A percentile compares a stretch with the other conserved stretches of the same genome.
Conservation (phyloP, 805 yeast species). For the Wickerhamomyces subpelliculosus region DNA sequence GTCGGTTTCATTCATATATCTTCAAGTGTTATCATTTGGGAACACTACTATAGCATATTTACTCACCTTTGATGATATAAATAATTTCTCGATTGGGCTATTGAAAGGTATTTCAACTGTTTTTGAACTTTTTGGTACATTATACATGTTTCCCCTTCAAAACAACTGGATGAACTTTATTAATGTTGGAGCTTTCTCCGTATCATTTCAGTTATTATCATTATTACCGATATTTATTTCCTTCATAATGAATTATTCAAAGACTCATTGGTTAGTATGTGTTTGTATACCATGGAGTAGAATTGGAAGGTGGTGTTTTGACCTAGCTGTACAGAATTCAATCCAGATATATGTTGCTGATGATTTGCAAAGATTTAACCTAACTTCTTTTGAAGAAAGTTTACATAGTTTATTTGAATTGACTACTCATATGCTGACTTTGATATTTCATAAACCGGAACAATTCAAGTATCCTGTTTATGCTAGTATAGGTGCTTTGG, state of each 20-base stretch:
- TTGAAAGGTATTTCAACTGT: slow-evolving; percentile 26
- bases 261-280: slow-evolving; percentile 16
- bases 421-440: slow-evolving; percentile 21
- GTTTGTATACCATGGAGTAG: slow-evolving; percentile 25
- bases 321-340: slow-evolving; percentile 26
- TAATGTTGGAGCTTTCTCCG: slow-evolving; percentile 23
- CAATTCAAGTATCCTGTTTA: slow-evolving; percentile 24
- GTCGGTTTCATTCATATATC: slow-evolving; percentile 23
- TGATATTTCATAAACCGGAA: slow-evolving; percentile 23
- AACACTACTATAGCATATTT: slow-evolving; percentile 30
- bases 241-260: slow-evolving; percentile 6
- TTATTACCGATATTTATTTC: slow-evolving; percentile 20
- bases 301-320: slow-evolving; percentile 36
- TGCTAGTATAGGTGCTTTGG: slow-evolving; percentile 11
- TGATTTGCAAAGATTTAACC: slow-evolving; percentile 23
- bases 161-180: slow-evolving; percentile 21
- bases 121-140: slow-evolving; percentile 27
- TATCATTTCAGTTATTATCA: slow-evolving; percentile 24
- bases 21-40: slow-evolving; percentile 33
- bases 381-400: slow-evolving; percentile 28
- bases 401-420: slow-evolving; percentile 25
- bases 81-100: slow-evolving; percentile 24
- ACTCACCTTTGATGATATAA: slow-evolving; percentile 23
- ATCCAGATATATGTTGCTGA: slow-evolving; percentile 28
- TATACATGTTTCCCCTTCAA: slow-evolving; percentile 25